Evolutionary conservation across 2,329 filamentous ascomycete genomes (phyloP).

Genomic region (Emmonsia crescens): DNA sequence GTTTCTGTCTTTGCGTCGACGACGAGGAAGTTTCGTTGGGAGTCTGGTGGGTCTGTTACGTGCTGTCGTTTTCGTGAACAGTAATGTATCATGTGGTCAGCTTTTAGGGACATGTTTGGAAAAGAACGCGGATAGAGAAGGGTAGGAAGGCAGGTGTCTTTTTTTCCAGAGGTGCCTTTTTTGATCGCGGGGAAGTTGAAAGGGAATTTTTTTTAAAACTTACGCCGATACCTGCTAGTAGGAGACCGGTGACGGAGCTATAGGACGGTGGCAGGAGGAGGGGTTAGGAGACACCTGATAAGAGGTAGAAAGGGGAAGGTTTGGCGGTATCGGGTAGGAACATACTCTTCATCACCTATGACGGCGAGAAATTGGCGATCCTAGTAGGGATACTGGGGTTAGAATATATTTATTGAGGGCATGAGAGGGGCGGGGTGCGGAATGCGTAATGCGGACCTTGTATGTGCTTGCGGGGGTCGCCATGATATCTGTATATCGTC

Average conservation of each 20-base stretch:
- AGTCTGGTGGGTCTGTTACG: slow-evolving; percentile 76
- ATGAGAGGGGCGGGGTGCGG: not conserved
- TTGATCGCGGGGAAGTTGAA: not conserved
- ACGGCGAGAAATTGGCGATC: slow-evolving; percentile 95
- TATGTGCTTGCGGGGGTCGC: slow-evolving; percentile 49
- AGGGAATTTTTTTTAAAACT: slow-evolving; percentile 20
- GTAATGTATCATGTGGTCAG: not conserved
- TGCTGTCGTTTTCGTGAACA: slow-evolving; percentile 47
- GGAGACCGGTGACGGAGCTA: slow-evolving; percentile 89
- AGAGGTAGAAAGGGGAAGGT: slow-evolving; percentile 1
- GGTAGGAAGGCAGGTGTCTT: not conserved
- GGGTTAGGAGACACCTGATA: not conserved
- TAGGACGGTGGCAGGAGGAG: not conserved
- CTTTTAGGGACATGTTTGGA: not conserved
- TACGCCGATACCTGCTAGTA: slow-evolving; percentile 93
- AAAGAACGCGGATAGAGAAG: not conserved
- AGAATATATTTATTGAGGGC: not conserved
- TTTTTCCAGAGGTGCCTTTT: not conserved
- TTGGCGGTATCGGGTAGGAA: not conserved
- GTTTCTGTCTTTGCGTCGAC: slow-evolving; percentile 91
- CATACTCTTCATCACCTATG: slow-evolving; percentile 79
- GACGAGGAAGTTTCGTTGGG: slow-evolving; percentile 95
- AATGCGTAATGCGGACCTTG: slow-evolving; percentile 33
- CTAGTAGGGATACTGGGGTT: slow-evolving; percentile 26
- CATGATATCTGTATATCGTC: slow-evolving; percentile 35